Evolutionary conservation across 2,329 filamentous ascomycete species (phyloP).

Genomic region (Colletotrichum chlorophyti): DNA sequence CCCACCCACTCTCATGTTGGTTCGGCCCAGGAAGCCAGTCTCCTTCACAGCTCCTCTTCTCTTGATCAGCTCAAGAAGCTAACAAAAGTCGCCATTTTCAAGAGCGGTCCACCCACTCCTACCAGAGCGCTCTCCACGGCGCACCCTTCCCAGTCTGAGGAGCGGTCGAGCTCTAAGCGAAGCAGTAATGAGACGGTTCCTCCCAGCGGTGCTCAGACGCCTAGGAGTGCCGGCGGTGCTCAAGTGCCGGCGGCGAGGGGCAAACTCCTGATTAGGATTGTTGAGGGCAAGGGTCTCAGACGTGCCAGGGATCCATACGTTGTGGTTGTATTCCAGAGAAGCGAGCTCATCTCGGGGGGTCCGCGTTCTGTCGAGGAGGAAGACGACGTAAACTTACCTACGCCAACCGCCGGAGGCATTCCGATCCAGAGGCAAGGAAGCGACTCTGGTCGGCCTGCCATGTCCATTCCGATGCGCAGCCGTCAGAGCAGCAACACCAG

Average conservation of each 20-base stretch:
- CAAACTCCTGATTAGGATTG: constrained; percentile 87
- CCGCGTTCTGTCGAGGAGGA: constrained; percentile 70
- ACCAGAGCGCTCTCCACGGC: constrained; percentile 81
- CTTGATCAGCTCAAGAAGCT: constrained; percentile 81
- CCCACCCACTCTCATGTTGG: constrained; percentile 50
- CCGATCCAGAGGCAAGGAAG: constrained; percentile 75
- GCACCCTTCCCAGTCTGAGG: constrained; percentile 57
- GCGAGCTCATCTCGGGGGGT: constrained; percentile 92
- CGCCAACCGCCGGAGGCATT: constrained; percentile 61
- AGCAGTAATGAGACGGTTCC: constrained; percentile 49
- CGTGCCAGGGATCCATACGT: constrained; percentile 91
- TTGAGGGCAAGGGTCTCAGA: constrained; percentile 81
- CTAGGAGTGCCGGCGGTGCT: constrained; percentile 56
- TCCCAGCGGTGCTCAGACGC: constrained; percentile 61
- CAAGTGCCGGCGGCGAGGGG: constrained; percentile 79
- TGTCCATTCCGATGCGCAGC: constrained; percentile 97
- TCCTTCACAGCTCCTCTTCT: constrained; percentile 64
- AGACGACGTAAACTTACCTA: constrained; percentile 56
- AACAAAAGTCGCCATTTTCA: constrained; percentile 80
- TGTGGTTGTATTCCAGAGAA: constrained; percentile 95
- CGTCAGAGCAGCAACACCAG: constrained; percentile 97
- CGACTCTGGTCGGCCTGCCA: constrained; percentile 79
- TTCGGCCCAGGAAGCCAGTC: constrained; percentile 44
- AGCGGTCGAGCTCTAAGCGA: constrained; percentile 41
- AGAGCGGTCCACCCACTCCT: constrained; percentile 92